Base-by-base conservation (phyloP, 2,329 filamentous ascomycete species). In the Xylaria sp. region DNA sequence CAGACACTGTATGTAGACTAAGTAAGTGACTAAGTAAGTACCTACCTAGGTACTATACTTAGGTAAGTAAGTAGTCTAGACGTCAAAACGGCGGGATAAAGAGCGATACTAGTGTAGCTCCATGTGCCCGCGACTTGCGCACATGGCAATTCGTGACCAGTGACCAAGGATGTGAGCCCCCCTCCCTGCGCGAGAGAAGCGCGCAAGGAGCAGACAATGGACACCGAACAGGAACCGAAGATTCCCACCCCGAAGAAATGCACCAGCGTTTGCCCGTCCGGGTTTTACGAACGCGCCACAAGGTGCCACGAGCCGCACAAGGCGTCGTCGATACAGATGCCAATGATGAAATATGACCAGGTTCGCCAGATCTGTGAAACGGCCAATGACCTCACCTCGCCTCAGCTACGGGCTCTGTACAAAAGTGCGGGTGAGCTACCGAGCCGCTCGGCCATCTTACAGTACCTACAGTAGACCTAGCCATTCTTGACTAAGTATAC, bases 121-220 rank as follows among this genome's bases (percentile, higher is more conserved):
- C 59, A 61, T 60, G 53, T 64, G 58, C 57, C 61, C 51, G 41
- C 58, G 13, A 61, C 17, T 7, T 19, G 37, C 29, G 57, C 62
- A 58, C 54, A 62, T 64, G 58, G 59, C 58, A 62, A 56, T 64
- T 54, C 43, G 49, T 47, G 49, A 44, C 43, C 38, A 48, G 44
- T 25, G 52, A 49, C 33, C 35, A 41, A n/a, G 23, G 29, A n/a
- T n/a, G 43, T 27, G 23, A 29, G 44, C 44, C n/a, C n/a, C n/a
- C n/a, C n/a, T n/a, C n/a, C n/a, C n/a, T n/a, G n/a, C n/a, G n/a
- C n/a, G n/a, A n/a, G n/a, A n/a, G n/a, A n/a, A n/a, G n/a, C n/a
- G n/a, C n/a, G n/a, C n/a, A n/a, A n/a, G n/a, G n/a, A n/a, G n/a
- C n/a, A n/a, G n/a, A n/a, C n/a, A n/a, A n/a, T n/a, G n/a, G n/a